Conservation (phyloP, 441 rosid genomes). For the Croton setiger region DNA sequence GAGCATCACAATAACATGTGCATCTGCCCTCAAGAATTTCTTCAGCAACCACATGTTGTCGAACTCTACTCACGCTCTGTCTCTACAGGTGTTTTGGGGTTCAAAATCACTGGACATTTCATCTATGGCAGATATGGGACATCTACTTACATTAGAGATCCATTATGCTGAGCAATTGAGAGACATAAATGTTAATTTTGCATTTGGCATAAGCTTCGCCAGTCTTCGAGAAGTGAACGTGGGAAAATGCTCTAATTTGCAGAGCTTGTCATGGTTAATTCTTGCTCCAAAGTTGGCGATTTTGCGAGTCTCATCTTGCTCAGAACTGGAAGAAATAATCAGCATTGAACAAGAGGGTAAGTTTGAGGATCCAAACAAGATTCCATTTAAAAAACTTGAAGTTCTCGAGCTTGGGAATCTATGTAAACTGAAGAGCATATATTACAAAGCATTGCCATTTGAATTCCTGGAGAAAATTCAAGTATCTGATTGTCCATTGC, state of each 20-base stretch:
- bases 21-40: constrained; percentile 15
- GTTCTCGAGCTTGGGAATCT: background rate
- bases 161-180: background rate
- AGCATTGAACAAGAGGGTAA: background rate
- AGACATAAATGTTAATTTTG: background rate
- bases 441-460: constrained; percentile 2
- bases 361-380: background rate
- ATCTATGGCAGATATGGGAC: background rate
- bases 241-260: background rate
- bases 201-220: background rate
- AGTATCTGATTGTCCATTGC: background rate
- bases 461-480: background rate
- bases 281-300: background rate
- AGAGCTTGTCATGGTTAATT: background rate
- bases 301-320: background rate
- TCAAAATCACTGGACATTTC: background rate
- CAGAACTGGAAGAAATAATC: background rate
- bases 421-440: constrained; percentile 2
- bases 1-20: background rate
- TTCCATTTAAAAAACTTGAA: background rate
- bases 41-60: background rate
- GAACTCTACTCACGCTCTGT: background rate
- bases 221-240: background rate
- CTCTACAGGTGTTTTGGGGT: background rate
- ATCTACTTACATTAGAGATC: background rate